Evolutionary conservation across 2,329 filamentous ascomycete genomes (phyloP).

Genomic region (Colletotrichum sp.): DNA sequence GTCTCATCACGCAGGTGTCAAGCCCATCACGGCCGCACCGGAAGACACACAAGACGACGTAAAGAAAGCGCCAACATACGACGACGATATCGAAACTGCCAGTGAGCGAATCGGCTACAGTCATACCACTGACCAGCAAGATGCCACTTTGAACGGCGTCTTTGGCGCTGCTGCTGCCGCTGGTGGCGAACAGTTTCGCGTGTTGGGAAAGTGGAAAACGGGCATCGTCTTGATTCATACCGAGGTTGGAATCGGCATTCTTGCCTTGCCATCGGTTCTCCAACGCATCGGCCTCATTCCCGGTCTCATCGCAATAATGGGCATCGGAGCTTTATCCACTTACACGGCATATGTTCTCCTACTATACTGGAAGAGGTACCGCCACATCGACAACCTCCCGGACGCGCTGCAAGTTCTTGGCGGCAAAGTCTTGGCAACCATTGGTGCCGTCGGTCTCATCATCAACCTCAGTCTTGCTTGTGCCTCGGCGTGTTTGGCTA

Average conservation of each 20-base stretch:
- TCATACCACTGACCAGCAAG: neutral
- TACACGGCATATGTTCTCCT: neutral
- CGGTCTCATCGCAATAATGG: neutral
- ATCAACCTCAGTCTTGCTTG: neutral
- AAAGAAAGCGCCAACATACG: neutral
- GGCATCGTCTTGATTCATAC: neutral
- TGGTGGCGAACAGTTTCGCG: neutral
- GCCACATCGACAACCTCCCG: neutral
- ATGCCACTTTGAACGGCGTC: neutral
- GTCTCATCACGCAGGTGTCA: neutral
- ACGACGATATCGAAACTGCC: neutral
- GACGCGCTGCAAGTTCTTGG: neutral
- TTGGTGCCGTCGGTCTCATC: neutral
- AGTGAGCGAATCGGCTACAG: neutral
- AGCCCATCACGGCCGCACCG: neutral
- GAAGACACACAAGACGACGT: neutral
- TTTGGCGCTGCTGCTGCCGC: neutral
- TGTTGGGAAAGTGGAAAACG: neutral
- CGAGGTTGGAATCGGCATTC: neutral
- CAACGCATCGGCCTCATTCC: neutral
- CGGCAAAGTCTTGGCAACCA: neutral
- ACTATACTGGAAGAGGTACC: fast-evolving
- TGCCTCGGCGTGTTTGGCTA: neutral
- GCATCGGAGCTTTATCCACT: neutral
- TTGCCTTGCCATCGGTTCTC: neutral